Evolutionary conservation across 352 stramenopile genomes (phyloP).

Genomic region (Phytopythium ostracodes): DNA sequence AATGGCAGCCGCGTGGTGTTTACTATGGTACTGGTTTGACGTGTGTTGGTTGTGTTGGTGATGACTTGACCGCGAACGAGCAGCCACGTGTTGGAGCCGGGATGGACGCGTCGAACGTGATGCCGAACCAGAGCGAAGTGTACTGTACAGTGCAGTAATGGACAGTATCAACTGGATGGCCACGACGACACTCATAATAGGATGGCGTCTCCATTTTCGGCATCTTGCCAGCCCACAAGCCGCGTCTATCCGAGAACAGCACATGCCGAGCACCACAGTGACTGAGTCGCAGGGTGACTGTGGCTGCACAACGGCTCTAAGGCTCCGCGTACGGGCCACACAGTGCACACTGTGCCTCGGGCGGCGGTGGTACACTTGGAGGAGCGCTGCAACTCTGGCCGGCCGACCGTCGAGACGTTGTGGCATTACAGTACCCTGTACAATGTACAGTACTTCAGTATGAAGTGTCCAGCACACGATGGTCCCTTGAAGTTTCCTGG

Average conservation of each 20-base stretch:
- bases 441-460: too few relatives aligned
- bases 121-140: too few relatives aligned
- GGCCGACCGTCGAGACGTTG: slow-evolving; percentile 1
- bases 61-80: not conserved
- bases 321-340: too few relatives aligned
- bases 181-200: not conserved
- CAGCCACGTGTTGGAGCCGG: not conserved
- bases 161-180: too few relatives aligned
- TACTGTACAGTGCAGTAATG: too few relatives aligned
- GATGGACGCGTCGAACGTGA: not conserved
- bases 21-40: not conserved
- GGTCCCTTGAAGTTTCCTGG: too few relatives aligned
- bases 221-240: not conserved
- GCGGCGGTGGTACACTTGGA: not conserved
- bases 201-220: too few relatives aligned
- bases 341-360: not conserved
- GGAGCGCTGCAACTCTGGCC: not conserved
- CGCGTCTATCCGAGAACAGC: too few relatives aligned
- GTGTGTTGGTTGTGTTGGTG: not conserved
- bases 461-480: too few relatives aligned
- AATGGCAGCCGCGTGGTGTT: too few relatives aligned
- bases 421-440: not conserved
- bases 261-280: not conserved
- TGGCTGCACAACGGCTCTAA: too few relatives aligned
- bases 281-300: too few relatives aligned